Base-by-base conservation (phyloP, 129 eudicot genomes). In the Flaveria robusta region DNA sequence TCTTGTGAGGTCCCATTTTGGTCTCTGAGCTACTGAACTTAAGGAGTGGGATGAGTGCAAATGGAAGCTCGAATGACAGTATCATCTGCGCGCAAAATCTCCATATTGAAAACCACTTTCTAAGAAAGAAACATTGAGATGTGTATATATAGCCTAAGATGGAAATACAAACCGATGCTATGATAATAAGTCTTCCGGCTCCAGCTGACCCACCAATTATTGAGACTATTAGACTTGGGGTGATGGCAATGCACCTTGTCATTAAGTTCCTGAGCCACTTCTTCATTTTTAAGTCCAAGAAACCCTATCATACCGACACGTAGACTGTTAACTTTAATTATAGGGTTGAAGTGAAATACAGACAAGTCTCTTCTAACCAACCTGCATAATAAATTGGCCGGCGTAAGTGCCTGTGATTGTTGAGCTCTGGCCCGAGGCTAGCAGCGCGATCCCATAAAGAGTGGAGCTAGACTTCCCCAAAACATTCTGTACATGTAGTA, bases 371-470 rank as follows among this genome's bases (percentile, higher is more conserved):
- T 9, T 31, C 20, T 34, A 80, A 42, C 73, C 87, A 88, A 68
- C 83, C 97, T 91, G 93, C 98, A 93, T 93, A 45, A 91, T 84
- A 54, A 71, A 93, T 69, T 93, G 98, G 27, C 97, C 98, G 51
- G 97, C 97, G 78, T 93, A 93, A 37, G 98, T 93, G 56, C 98
- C 97, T 9, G 96, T 93, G 66, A 93, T 93, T 60, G 98, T 75
- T 37, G 98, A 93, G 68, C 98, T 93, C 81, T 93, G 98, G 1
- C 98, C 98, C 3, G 98, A 93, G 31, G 97, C 98, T 58, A 93
- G 73, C 23, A 93, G 80, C 0, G 96, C 97, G 27, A 88, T 86
- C 27, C 85, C 97, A 27, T 88, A 91, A 37, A 91, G 66, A 46
- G 84, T 91, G 31, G 96, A 91, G 68, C 96, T 77, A 15, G 88